phyloP scores from a whole-genome alignment of 805 yeast species.

The Nadsonia fulvescens region DNA sequence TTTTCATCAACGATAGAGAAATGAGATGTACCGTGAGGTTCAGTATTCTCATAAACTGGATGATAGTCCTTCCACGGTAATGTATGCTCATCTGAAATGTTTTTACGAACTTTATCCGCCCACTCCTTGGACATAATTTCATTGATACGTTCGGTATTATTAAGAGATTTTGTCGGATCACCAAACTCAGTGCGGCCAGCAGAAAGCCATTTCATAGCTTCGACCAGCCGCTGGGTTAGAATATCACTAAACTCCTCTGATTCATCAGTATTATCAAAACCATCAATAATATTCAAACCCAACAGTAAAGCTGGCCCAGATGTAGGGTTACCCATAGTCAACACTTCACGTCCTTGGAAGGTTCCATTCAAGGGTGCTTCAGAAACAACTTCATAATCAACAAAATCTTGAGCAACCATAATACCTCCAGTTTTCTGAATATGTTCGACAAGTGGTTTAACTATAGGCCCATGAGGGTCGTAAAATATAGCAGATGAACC shows the following conservation, averaged over 20 bases:
- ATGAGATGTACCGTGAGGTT: conserved; percentile 86
- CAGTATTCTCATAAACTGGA: conserved; percentile 59
- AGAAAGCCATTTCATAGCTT: conserved; percentile 88
- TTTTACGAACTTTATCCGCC: conserved; percentile 30
- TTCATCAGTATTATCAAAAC: conserved; percentile 19
- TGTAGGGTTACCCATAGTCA: conserved; percentile 53
- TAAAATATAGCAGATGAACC: conserved; percentile 69
- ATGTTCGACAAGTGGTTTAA: conserved; percentile 32
- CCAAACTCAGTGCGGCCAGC: conserved; percentile 77
- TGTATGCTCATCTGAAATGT: conserved; percentile 42
- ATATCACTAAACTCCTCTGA: conserved; percentile 26
- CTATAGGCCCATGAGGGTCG: conserved; percentile 67
- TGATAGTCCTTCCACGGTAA: conserved; percentile 52
- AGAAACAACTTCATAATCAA: conserved; percentile 33
- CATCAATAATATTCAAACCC: conserved; percentile 50
- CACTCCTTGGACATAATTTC: conserved; percentile 36
- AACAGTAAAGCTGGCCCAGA: conserved; percentile 69
- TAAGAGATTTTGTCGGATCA: conserved; percentile 26
- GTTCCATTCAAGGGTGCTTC: conserved; percentile 25
- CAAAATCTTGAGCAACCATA: conserved; percentile 46
- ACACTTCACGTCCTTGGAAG: conserved; percentile 27
- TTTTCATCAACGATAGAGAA: conserved; percentile 58
- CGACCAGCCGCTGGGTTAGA: conserved; percentile 52
- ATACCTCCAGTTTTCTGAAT: conserved; percentile 49
- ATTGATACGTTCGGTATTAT: conserved; percentile 21